Base-by-base conservation (phyloP, 441 rosid genomes). In the Pelargonium myrrhifolium region DNA sequence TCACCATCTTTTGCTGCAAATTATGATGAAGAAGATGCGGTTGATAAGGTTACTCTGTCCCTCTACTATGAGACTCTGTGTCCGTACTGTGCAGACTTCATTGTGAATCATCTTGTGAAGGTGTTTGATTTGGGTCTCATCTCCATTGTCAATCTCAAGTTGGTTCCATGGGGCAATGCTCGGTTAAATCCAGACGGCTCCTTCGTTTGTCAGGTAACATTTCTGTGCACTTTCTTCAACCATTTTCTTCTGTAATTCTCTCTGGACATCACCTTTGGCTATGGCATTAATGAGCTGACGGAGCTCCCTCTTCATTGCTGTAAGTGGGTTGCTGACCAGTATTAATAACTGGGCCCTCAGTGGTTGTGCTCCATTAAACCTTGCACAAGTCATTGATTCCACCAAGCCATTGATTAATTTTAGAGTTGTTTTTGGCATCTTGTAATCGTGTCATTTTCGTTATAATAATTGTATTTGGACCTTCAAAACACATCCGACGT, bases 81-180 rank as follows among this genome's bases (percentile, higher is more conserved):
- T 40, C 97, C 94, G 0, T 86, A 75, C 59, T 88, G 89, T 59
- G 86, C 87, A 31, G 82, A 86, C 61, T 90, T 90, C 72, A 83
- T 90, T 7, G 90, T 83, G 18, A 85, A 90, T 66, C 81, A 79
- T 75, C 74, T 90, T 58, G 82, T 73, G 12, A 82, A 82, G 75
- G 66, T 86, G 63, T 84, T 90, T 43, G 67, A 82, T 47, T 67
- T 15, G 10, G 85, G 84, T 14, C 85, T 90, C 64, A 72, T 74
- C 72, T 80, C 89, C 75, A 69, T 84, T 64, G 71, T 88, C 78
- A 72, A 83, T 76, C 92, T 88, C 74, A 83, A 81, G 58, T 31
- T 88, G 67, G 62, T 86, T 18, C 96, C 96, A 5, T 90, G 88
- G 96, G 96, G 96, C 56, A 90, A 90, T 71, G 66, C 92, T 24